Percentiles rank a stretch among this genome's conserved stretches.
Evolutionary conservation across 2,329 filamentous ascomycete genomes (phyloP).

Genomic region (Fusarium sp.): DNA sequence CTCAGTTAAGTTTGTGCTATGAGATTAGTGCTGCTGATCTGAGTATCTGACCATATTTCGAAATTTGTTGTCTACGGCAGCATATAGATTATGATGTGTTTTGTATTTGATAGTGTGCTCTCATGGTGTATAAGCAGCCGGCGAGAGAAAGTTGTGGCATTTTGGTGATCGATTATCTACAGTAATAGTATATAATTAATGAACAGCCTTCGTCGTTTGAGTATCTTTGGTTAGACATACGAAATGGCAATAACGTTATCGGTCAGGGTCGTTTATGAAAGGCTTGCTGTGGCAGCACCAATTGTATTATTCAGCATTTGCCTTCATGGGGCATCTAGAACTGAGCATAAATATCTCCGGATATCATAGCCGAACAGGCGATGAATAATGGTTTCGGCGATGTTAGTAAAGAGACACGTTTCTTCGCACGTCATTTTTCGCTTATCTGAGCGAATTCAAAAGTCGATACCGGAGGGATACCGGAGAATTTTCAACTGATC

Average conservation of each 20-base stretch:
- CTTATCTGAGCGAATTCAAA: constrained; percentile 7
- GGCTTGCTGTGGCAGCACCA: neutral
- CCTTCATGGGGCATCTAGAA: neutral
- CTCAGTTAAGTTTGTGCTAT: neutral
- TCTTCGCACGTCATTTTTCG: constrained; percentile 20
- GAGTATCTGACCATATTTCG: neutral
- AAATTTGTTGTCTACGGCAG: neutral
- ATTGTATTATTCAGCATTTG: constrained; percentile 27
- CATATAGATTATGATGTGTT: neutral
- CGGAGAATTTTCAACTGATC: neutral
- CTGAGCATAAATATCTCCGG: neutral
- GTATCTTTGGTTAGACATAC: neutral
- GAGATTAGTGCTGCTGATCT: neutral
- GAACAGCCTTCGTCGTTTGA: neutral
- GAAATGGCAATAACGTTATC: constrained; percentile 14
- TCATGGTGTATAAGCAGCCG: neutral
- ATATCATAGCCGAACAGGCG: neutral
- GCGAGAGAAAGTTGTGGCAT: neutral
- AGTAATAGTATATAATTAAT: neutral
- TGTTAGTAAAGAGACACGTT: neutral
- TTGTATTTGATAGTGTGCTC: neutral
- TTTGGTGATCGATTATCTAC: neutral
- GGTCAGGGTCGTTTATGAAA: neutral
- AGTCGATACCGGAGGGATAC: neutral
- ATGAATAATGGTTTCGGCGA: neutral